These are phyloP conservation scores for Auriscalpium microsporum DNA, from an alignment of 768 basidiomycete genomes.

Conservation along the genomic window DNA sequence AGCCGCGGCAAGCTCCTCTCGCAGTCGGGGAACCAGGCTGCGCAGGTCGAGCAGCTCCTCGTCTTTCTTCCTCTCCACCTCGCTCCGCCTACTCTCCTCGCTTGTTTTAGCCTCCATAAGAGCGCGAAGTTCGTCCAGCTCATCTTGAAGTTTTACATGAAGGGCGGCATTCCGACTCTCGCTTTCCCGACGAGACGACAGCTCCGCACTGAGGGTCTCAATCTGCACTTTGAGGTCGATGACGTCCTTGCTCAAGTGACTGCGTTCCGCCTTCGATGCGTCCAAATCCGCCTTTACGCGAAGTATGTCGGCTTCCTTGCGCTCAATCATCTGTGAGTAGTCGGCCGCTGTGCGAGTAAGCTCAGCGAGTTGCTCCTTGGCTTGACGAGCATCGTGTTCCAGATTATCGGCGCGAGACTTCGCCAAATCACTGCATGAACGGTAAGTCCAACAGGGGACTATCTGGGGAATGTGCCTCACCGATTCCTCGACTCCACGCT, in stretches of 20 bases:
- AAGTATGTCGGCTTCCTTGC: slow-evolving; percentile 66
- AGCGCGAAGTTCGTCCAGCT: slow-evolving; percentile 81
- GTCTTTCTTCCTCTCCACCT: slow-evolving; percentile 84
- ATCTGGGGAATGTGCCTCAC: slow-evolving; percentile 32
- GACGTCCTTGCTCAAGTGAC: slow-evolving; percentile 47
- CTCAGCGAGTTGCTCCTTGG: slow-evolving; percentile 71
- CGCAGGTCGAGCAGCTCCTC: slow-evolving; percentile 72
- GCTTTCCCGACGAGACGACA: slow-evolving; percentile 50
- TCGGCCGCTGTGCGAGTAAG: slow-evolving; percentile 71
- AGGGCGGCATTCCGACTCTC: slow-evolving; percentile 36
- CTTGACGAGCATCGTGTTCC: slow-evolving; percentile 60
- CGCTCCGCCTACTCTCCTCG: slow-evolving; percentile 75
- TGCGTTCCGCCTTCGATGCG: slow-evolving; percentile 44
- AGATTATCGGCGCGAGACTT: slow-evolving; percentile 51
- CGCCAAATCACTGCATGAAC: slow-evolving; percentile 45
- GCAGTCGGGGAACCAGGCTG: slow-evolving; percentile 47
- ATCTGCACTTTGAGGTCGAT: slow-evolving; percentile 63
- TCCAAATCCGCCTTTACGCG: slow-evolving; percentile 47
- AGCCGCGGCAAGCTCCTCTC: slow-evolving; percentile 58
- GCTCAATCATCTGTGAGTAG: slow-evolving; percentile 64
- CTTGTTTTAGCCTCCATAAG: slow-evolving; percentile 77
- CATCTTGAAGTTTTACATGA: slow-evolving; percentile 62
- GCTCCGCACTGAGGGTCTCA: slow-evolving; percentile 54
- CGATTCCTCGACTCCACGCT: slow-evolving; percentile 51
- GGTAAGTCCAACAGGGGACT: neutral